A percentile compares a stretch with the other conserved stretches of the same genome.
Evolutionary conservation across 495 filamentous ascomycete genomes (phyloP).

Genomic region (Penicillium desertorum): DNA sequence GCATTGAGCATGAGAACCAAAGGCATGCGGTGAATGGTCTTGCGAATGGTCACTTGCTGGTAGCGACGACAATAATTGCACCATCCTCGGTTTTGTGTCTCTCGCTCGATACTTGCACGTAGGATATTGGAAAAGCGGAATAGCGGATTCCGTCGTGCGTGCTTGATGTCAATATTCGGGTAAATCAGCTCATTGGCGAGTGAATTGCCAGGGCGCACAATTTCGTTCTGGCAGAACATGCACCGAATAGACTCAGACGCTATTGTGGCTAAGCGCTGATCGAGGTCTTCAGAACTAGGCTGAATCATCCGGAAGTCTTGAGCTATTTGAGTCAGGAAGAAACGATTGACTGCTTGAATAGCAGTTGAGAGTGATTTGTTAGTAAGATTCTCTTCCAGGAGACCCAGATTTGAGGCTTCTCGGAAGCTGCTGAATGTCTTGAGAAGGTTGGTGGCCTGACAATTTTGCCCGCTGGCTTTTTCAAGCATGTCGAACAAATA

Average conservation of each 20-base stretch:
- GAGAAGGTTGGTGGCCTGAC: constrained; percentile 95
- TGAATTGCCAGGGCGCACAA: constrained; percentile 61
- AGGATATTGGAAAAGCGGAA: constrained; percentile 78
- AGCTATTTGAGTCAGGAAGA: constrained; percentile 69
- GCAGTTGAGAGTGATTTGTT: constrained; percentile 66
- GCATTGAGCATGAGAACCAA: constrained; percentile 81
- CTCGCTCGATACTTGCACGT: constrained; percentile 81
- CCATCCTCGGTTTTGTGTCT: constrained; percentile 82
- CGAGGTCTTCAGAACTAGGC: constrained; percentile 56
- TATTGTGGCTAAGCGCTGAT: constrained; percentile 56
- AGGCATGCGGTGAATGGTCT: constrained; percentile 77
- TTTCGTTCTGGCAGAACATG: constrained; percentile 78
- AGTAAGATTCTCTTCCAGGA: constrained; percentile 80
- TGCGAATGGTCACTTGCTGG: constrained; percentile 74
- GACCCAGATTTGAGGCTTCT: constrained; percentile 65
- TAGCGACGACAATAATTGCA: constrained; percentile 86
- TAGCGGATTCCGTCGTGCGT: constrained; percentile 51
- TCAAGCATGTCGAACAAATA: constrained; percentile 98
- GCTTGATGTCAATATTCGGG: constrained; percentile 52
- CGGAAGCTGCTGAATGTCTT: constrained; percentile 80
- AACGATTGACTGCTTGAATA: constrained; percentile 75
- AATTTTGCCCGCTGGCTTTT: constrained; percentile 88
- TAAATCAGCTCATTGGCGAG: constrained; percentile 85
- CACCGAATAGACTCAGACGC: constrained; percentile 68
- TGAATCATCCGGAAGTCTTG: constrained; percentile 65